A percentile compares a stretch with the other conserved stretches of the same genome.
phyloP scores from a whole-genome alignment of 1,284 basidiomycete genomes.

The Fomitopsis betulina region DNA sequence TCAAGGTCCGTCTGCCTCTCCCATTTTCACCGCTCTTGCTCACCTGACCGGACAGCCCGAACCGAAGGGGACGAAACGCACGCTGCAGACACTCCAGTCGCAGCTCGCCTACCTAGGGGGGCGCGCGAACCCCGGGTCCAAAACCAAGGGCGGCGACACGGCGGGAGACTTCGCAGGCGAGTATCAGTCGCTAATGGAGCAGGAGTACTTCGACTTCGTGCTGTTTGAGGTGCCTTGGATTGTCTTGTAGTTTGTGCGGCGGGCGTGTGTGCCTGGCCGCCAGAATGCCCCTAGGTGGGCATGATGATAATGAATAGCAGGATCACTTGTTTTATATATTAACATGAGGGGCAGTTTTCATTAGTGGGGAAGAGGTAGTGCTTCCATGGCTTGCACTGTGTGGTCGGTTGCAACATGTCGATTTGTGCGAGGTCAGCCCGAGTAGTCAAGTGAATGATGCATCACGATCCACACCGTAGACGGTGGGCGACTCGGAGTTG shows the following conservation, averaged over 20 bases:
- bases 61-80: constrained; percentile 79
- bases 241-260: constrained; percentile 14
- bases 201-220: constrained; percentile 93
- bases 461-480: too few relatives aligned
- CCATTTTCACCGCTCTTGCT: not conserved
- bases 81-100: constrained; percentile 66
- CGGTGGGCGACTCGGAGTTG: too few relatives aligned
- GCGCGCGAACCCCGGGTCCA: constrained; percentile 46
- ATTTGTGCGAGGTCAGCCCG: too few relatives aligned
- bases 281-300: not conserved
- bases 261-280: not conserved
- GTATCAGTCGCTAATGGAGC: constrained; percentile 87
- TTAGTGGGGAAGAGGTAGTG: too few relatives aligned
- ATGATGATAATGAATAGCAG: not conserved
- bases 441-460: too few relatives aligned
- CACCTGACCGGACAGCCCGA: constrained; percentile 64
- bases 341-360: too few relatives aligned
- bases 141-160: constrained; percentile 33
- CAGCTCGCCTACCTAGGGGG: constrained; percentile 83
- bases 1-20: constrained; percentile 59
- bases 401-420: too few relatives aligned
- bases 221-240: constrained; percentile 86
- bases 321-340: too few relatives aligned
- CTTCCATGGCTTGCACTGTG: too few relatives aligned
- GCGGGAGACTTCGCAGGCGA: constrained; percentile 72